Evolutionary conservation across 345 rosid genomes (phyloP).

Genomic region (Syzygium oleosum): DNA sequence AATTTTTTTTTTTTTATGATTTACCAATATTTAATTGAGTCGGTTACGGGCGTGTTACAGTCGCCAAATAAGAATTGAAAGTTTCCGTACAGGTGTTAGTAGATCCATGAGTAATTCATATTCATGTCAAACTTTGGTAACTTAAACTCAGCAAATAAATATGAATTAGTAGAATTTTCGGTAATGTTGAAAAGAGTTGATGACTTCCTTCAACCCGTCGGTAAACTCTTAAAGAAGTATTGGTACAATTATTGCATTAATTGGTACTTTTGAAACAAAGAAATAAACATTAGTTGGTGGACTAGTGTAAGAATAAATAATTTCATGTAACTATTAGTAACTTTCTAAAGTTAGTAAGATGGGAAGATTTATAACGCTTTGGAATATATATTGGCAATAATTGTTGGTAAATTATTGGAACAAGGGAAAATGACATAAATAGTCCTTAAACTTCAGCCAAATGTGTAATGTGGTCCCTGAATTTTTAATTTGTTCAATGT

Average conservation of each 20-base stretch:
- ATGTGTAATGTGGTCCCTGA: too few species aligned
- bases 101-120: neutral
- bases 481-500: too few species aligned
- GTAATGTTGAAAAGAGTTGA: neutral
- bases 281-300: neutral
- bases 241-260: neutral
- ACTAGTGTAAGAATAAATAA: neutral
- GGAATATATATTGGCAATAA: neutral
- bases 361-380: neutral
- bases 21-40: neutral
- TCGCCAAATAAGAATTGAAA: neutral
- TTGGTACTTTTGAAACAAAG: neutral
- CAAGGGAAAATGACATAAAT: too few species aligned
- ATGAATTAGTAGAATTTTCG: neutral
- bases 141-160: neutral
- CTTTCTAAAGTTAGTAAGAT: neutral
- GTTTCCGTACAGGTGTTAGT: neutral
- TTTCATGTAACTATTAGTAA: neutral
- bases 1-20: neutral
- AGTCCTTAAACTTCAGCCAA: too few species aligned
- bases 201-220: neutral
- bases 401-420: neutral
- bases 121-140: neutral
- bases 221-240: neutral
- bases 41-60: neutral